Conservation (phyloP, 305 asterid genomes). For the Plantago rigida region DNA sequence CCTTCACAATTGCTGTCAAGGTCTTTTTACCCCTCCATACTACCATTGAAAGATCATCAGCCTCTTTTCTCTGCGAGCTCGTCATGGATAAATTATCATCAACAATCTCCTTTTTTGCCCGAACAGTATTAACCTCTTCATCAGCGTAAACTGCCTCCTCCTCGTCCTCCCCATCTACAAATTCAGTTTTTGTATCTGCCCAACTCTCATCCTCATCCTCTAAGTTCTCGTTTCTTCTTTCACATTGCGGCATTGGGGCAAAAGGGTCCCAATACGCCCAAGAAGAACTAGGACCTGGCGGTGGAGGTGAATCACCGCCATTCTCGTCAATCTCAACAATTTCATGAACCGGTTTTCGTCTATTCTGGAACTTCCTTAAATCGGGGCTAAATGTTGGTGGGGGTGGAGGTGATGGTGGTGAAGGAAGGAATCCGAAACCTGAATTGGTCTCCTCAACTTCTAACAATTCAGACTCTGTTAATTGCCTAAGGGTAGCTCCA, state of each 20-base stretch:
- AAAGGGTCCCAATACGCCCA: constrained; percentile 70
- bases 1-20: constrained; percentile 45
- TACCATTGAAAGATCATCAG: constrained; percentile 60
- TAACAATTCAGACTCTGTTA: constrained; percentile 64
- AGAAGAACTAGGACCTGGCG: constrained; percentile 44
- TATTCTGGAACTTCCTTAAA: constrained; percentile 29
- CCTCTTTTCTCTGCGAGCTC: constrained; percentile 50
- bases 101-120: constrained; percentile 26
- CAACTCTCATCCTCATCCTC: constrained; percentile 60
- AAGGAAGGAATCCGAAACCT: constrained; percentile 46
- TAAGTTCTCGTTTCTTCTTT: constrained; percentile 22
- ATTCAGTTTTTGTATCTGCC: constrained; percentile 56
- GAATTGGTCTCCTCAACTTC: constrained; percentile 51
- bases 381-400: constrained; percentile 73
- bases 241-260: constrained; percentile 36
- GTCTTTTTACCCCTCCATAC: constrained; percentile 50
- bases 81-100: constrained; percentile 47
- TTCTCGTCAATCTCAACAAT: constrained; percentile 43
- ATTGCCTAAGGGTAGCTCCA: constrained; percentile 75
- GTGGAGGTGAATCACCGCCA: constrained; percentile 43
- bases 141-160: constrained; percentile 26
- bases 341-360: constrained; percentile 30
- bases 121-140: constrained; percentile 25
- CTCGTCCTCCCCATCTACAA: constrained; percentile 41
- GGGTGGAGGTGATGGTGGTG: constrained; percentile 81